Conservation (phyloP, 78 protist genomes). For the Dictyostelium citrinum region DNA sequence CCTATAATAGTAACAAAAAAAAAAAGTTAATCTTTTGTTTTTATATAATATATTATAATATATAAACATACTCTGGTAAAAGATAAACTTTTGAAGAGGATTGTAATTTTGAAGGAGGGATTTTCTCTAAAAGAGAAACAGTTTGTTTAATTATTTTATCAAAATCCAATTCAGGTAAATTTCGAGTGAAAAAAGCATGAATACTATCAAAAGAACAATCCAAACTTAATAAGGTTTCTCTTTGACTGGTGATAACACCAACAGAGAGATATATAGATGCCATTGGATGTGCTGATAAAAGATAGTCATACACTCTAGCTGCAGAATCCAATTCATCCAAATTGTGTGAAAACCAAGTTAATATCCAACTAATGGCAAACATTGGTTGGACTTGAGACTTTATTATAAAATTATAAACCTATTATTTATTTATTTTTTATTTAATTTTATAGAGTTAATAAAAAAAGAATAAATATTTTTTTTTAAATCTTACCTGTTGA, state of each 20-base stretch:
- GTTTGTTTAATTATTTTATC: conserved; percentile 52
- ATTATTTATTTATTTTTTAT: neutral
- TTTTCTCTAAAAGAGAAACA: neutral
- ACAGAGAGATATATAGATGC: conserved; percentile 48
- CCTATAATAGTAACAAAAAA: neutral
- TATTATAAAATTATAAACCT: conserved; percentile 27
- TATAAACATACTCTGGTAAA: conserved; percentile 14
- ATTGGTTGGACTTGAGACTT: conserved; percentile 59
- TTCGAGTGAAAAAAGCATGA: conserved; percentile 32
- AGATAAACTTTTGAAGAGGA: neutral
- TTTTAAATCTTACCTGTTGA: neutral
- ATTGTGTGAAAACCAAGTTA: conserved; percentile 82
- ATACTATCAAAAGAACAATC: conserved; percentile 54
- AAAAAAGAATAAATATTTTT: neutral
- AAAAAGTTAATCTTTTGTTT: neutral
- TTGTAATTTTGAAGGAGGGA: conserved; percentile 69
- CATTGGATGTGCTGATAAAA: conserved; percentile 66
- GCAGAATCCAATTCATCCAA: conserved; percentile 49
- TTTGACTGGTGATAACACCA: conserved; percentile 23
- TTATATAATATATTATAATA: too few relatives aligned
- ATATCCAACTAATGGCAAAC: conserved; percentile 79
- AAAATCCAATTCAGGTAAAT: conserved; percentile 63
- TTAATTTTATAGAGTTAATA: neutral
- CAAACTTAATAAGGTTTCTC: conserved; percentile 7
- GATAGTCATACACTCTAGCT: conserved; percentile 55